These are phyloP conservation scores for Otatea glauca DNA, from an alignment of 176 grass and related monocot genomes.

Conservation along the genomic window DNA sequence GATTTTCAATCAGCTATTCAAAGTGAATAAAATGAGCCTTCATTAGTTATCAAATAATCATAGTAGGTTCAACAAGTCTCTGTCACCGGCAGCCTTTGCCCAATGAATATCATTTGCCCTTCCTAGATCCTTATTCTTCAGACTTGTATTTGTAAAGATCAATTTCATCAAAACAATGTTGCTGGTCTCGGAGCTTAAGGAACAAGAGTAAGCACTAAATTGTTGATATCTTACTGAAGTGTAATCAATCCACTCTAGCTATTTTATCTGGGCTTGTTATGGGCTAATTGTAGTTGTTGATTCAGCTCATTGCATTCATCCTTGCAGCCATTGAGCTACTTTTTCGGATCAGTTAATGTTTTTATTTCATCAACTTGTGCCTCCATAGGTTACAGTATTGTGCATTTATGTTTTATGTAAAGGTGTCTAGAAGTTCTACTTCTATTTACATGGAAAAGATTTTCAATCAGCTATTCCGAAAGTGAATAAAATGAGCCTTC, in stretches of 20 bases:
- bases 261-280: too few species aligned
- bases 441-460: background rate
- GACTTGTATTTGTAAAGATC: background rate
- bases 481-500: background rate
- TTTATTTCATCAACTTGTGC: background rate
- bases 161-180: background rate
- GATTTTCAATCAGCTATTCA: background rate
- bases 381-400: too few species aligned
- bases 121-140: background rate
- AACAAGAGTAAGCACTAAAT: background rate
- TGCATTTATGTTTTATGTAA: too few species aligned
- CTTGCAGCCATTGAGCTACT: background rate
- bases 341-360: constrained; percentile 17
- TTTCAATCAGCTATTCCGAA: background rate
- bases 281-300: background rate
- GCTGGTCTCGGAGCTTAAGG: background rate
- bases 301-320: background rate
- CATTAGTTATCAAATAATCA: background rate
- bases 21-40: background rate
- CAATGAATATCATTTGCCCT: background rate
- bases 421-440: background rate
- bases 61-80: constrained; percentile 14
- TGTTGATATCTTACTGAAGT: background rate
- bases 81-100: background rate
- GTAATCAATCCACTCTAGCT: background rate